Evolutionary conservation across 495 filamentous ascomycete species (phyloP).

Genomic region (Aspergillus mulundensis): DNA sequence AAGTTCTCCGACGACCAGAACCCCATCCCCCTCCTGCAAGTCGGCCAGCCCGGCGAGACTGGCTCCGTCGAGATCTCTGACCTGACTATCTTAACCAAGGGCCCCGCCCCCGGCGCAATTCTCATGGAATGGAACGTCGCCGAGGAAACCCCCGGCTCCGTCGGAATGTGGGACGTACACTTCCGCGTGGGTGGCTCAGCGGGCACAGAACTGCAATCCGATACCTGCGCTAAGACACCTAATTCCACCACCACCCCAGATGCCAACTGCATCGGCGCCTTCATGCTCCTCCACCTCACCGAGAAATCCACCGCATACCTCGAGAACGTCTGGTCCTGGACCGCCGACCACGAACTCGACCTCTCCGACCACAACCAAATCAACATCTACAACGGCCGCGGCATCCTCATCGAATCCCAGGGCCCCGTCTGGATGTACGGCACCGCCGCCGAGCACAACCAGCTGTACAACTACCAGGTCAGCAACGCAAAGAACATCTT

Average conservation of each 20-base stretch:
- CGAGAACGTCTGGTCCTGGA: conserved; percentile 96
- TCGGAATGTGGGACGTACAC: conserved; percentile 89
- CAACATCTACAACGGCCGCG: conserved; percentile 88
- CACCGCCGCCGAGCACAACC: conserved; percentile 81
- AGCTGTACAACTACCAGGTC: conserved; percentile 88
- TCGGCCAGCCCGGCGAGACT: conserved; percentile 73
- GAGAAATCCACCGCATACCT: conserved; percentile 67
- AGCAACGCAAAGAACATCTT: conserved; percentile 75
- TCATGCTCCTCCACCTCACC: conserved; percentile 80
- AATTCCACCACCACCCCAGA: conserved; percentile 51
- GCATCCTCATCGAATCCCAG: conserved; percentile 68
- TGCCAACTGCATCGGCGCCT: conserved; percentile 62
- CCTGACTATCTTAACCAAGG: conserved; percentile 53
- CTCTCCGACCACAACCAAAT: conserved; percentile 72
- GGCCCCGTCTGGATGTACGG: conserved; percentile 63
- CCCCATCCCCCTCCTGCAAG: conserved; percentile 59
- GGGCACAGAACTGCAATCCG: conserved; percentile 74
- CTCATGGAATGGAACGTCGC: conserved; percentile 89
- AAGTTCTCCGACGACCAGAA: conserved; percentile 67
- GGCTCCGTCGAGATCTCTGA: conserved; percentile 83
- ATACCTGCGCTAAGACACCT: conserved; percentile 65
- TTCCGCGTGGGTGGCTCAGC: conserved; percentile 77
- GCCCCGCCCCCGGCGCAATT: conserved; percentile 81
- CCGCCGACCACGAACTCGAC: conserved; percentile 90
- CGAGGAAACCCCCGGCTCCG: conserved; percentile 59